phyloP scores from a whole-genome alignment of 352 stramenopile genomes.

The Phytophthora fragariae region DNA sequence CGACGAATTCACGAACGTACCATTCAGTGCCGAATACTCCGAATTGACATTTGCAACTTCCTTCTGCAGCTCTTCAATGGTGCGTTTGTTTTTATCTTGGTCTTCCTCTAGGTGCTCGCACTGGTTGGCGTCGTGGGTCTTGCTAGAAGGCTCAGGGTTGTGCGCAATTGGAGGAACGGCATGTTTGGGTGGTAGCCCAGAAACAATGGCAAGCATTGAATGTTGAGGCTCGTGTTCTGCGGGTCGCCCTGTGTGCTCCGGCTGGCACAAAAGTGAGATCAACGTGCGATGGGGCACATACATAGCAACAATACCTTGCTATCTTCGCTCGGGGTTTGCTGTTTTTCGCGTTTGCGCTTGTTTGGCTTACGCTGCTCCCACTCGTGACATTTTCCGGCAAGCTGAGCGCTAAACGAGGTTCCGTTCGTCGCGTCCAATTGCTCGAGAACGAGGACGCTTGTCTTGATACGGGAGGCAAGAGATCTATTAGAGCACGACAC shows the following conservation, averaged over 20 bases:
- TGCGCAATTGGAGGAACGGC: background rate
- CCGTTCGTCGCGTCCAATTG: conserved; percentile 46
- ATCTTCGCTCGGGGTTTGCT: background rate
- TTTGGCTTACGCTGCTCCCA: conserved; percentile 43
- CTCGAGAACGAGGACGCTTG: conserved; percentile 53
- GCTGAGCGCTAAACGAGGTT: conserved; percentile 28
- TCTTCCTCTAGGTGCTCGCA: background rate
- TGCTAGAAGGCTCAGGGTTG: background rate
- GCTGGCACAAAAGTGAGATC: conserved; percentile 33
- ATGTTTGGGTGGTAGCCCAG: conserved; percentile 4
- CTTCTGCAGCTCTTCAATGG: conserved; percentile 18
- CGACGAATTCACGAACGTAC: conserved; percentile 10
- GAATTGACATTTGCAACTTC: conserved; percentile 29
- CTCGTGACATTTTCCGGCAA: conserved; percentile 34
- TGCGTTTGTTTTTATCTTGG: conserved; percentile 3
- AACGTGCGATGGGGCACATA: conserved; percentile 8
- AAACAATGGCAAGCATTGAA: conserved; percentile 5
- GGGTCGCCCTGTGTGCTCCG: conserved; percentile 26
- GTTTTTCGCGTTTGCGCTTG: conserved; percentile 51
- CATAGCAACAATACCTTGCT: conserved; percentile 34
- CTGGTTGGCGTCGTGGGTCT: background rate
- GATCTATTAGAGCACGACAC: conserved; percentile 41
- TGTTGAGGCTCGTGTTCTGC: conserved; percentile 1
- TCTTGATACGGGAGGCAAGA: conserved; percentile 63
- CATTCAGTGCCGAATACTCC: conserved; percentile 29